phyloP scores from a whole-genome alignment of 805 yeast species.

The Candida broadrunensis region DNA sequence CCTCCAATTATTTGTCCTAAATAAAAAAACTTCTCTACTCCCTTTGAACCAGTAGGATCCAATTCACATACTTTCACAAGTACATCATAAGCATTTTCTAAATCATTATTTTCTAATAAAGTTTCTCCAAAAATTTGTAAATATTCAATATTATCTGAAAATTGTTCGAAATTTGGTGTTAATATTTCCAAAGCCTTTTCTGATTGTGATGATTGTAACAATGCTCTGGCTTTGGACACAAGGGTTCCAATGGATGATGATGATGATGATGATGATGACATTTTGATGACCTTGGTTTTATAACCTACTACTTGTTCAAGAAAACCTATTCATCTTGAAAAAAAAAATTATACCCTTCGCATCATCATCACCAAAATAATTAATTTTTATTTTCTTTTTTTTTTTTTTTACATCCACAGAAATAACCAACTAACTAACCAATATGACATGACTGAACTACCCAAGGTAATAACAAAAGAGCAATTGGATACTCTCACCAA shows the following conservation, averaged over 20 bases:
- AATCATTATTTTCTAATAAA: slow-evolving; percentile 73
- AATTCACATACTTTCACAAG: slow-evolving; percentile 59
- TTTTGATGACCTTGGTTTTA: neutral
- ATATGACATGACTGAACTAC: no score
- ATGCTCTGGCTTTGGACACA: slow-evolving; percentile 37
- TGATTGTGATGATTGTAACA: slow-evolving; percentile 47
- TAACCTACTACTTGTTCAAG: neutral
- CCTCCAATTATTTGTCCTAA: slow-evolving; percentile 92
- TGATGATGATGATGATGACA: neutral
- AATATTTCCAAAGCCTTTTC: slow-evolving; percentile 52
- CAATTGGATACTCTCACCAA: slow-evolving; percentile 9
- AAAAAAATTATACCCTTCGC: slow-evolving; percentile 1
- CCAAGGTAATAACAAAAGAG: neutral
- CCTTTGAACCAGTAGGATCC: slow-evolving; percentile 64
- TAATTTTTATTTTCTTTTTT: no score
- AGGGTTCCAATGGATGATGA: slow-evolving; percentile 1
- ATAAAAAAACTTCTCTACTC: slow-evolving; percentile 82
- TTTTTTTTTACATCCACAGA: no score
- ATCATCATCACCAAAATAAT: neutral
- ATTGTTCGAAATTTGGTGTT: slow-evolving; percentile 28
- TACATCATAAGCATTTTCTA: slow-evolving; percentile 71
- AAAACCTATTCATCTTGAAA: neutral
- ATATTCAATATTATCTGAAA: slow-evolving; percentile 40
- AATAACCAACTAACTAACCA: no score
- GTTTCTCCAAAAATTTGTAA: slow-evolving; percentile 71